A percentile compares a stretch with the other conserved stretches of the same genome.
These are phyloP conservation scores for Metschnikowia henanensis DNA, from an alignment of 805 yeast species.

Conservation along the genomic window DNA sequence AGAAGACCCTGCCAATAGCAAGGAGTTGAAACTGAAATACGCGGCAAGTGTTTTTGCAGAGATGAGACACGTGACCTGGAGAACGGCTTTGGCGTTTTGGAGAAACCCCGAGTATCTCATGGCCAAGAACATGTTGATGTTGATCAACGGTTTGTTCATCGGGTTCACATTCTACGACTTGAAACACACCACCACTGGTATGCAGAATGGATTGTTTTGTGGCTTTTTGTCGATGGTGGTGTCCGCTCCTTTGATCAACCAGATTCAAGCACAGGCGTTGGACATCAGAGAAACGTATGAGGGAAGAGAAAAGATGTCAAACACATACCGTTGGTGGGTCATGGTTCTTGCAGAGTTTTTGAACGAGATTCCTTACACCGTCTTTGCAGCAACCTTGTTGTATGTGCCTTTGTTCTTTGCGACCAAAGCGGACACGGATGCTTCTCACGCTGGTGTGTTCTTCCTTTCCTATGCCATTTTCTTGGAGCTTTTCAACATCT, in stretches of 20 bases:
- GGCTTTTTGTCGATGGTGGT: constrained; percentile 56
- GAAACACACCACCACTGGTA: constrained; percentile 24
- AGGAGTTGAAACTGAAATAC: constrained; percentile 12
- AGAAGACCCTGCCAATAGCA: constrained; percentile 2
- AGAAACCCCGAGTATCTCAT: constrained; percentile 18
- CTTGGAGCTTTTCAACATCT: constrained; percentile 39
- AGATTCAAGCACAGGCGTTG: constrained; percentile 60
- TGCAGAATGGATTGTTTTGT: constrained; percentile 44
- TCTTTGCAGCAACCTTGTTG: constrained; percentile 28
- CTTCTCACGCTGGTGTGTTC: constrained; percentile 37
- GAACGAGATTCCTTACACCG: constrained; percentile 60
- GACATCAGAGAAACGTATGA: constrained; percentile 62
- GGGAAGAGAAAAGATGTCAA: constrained; percentile 68
- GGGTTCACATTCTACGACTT: constrained; percentile 35
- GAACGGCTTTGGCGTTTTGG: constrained; percentile 17
- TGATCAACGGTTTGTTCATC: constrained; percentile 43
- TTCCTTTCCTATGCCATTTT: constrained; percentile 46
- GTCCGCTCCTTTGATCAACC: constrained; percentile 60
- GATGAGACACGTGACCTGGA: constrained; percentile 10
- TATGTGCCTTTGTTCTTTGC: constrained; percentile 45
- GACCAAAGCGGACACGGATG: constrained; percentile 16
- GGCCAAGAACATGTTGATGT: constrained; percentile 21
- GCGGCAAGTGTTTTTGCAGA: constrained; percentile 11
- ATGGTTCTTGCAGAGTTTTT: constrained; percentile 53
- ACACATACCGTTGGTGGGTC: constrained; percentile 71